phyloP scores from a whole-genome alignment of 73 alveolate species.

The Urostyla sp. region DNA sequence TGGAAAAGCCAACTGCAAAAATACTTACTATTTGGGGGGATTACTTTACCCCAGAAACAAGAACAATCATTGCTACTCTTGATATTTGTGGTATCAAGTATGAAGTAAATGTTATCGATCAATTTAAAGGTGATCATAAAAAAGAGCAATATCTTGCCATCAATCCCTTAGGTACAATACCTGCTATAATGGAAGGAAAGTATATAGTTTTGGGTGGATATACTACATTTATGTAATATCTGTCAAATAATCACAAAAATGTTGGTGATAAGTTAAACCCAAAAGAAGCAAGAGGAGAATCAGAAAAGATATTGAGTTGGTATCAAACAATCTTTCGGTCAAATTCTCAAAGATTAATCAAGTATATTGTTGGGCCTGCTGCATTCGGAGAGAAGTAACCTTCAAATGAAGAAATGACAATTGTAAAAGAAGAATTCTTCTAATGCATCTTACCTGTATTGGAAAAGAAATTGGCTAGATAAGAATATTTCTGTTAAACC shows the following conservation, averaged over 20 bases:
- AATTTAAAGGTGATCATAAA: conserved; percentile 29
- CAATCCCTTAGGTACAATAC: conserved; percentile 42
- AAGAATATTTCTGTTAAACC: conserved; percentile 21
- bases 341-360: conserved; percentile 11
- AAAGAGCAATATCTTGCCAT: conserved; percentile 33
- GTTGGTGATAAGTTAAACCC: conserved; percentile 36
- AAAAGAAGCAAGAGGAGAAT: conserved; percentile 21
- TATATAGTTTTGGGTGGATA: conserved; percentile 45
- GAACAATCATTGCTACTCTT: conserved; percentile 37
- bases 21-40: conserved; percentile 57
- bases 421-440: conserved; percentile 32
- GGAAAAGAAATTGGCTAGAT: conserved; percentile 17
- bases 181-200: conserved; percentile 40
- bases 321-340: conserved; percentile 45
- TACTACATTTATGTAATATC: conserved; percentile 14
- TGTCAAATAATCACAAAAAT: conserved; percentile 31
- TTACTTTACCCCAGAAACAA: conserved; percentile 46
- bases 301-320: conserved; percentile 45
- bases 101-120: conserved; percentile 14
- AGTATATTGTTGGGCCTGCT: conserved; percentile 33
- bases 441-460: conserved; percentile 12
- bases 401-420: background rate
- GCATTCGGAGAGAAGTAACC: conserved; percentile 49
- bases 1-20: background rate
- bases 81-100: conserved; percentile 30